These are phyloP conservation scores for Solanum chiquidenum DNA, from an alignment of 257 asterid species.

Conservation along the genomic window DNA sequence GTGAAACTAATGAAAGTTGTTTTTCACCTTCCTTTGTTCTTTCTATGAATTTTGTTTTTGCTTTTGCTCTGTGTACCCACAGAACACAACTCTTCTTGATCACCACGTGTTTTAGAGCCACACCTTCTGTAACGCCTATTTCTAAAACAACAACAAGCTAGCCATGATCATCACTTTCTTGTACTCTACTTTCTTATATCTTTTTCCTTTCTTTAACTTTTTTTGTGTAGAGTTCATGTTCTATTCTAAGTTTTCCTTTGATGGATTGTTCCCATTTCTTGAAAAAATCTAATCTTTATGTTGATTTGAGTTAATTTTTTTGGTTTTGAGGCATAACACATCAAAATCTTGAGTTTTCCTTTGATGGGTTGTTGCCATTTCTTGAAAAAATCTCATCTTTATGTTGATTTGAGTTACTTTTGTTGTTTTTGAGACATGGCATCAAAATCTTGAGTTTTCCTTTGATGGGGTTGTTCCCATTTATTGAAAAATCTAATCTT, in stretches of 20 bases:
- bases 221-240: neutral
- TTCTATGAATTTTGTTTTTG: neutral
- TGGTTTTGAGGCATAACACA: neutral
- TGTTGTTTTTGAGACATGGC: neutral
- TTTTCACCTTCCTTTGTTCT: neutral
- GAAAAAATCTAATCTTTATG: neutral
- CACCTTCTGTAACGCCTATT: slow-evolving; percentile 4
- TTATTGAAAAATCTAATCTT: neutral
- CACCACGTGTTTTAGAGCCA: slow-evolving; percentile 43
- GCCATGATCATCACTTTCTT: neutral
- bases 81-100: slow-evolving; percentile 14
- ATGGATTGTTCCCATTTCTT: neutral
- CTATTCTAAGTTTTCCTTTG: neutral
- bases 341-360: neutral
- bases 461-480: neutral
- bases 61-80: neutral
- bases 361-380: neutral
- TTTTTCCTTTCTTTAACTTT: neutral
- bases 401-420: neutral
- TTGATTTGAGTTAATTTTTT: neutral
- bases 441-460: neutral
- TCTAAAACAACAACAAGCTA: neutral
- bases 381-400: neutral
- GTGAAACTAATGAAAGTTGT: neutral
- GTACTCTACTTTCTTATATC: neutral